Conservation (phyloP, 1,284 basidiomycete genomes). For the Volvariella surrecta region DNA sequence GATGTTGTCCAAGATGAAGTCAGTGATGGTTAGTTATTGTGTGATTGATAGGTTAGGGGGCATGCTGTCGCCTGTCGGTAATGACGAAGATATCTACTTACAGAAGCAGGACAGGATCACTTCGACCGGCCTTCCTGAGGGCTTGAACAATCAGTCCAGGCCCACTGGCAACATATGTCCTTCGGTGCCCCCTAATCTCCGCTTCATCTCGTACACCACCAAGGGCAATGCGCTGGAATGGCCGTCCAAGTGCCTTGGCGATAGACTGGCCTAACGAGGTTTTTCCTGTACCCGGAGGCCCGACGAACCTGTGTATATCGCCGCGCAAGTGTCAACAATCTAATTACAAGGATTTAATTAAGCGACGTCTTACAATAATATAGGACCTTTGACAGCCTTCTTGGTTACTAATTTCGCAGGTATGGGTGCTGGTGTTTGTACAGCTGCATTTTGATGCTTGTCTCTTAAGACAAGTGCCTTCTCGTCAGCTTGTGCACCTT, state of each 20-base stretch:
- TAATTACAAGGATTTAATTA: slow-evolving; percentile 1
- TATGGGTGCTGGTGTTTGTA: slow-evolving; percentile 10
- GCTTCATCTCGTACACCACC: slow-evolving; percentile 89
- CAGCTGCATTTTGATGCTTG: slow-evolving; percentile 8
- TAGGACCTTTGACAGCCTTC: slow-evolving; percentile 67
- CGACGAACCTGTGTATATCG: slow-evolving; percentile 49
- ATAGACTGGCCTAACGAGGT: slow-evolving; percentile 84
- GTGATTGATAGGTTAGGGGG: slow-evolving; percentile 1
- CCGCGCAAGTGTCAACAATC: slow-evolving; percentile 1
- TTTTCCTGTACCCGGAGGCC: slow-evolving; percentile 80
- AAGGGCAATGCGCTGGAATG: slow-evolving; percentile 90
- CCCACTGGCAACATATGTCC: slow-evolving; percentile 87
- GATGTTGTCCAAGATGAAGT: slow-evolving; percentile 8
- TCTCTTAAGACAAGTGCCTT: slow-evolving; percentile 18
- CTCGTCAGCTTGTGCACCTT: slow-evolving; percentile 4
- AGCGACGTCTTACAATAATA: slow-evolving; percentile 52
- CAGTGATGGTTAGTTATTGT: too few relatives aligned
- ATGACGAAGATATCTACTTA: slow-evolving; percentile 29
- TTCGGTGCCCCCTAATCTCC: slow-evolving; percentile 81
- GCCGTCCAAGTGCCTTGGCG: slow-evolving; percentile 72
- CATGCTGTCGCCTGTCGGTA: background rate
- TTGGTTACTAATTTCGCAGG: slow-evolving; percentile 11
- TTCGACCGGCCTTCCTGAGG: slow-evolving; percentile 75
- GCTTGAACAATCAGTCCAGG: slow-evolving; percentile 87
- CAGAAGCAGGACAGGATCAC: slow-evolving; percentile 76